phyloP scores from a whole-genome alignment of 805 yeast genomes.

The Candida patagonica region DNA sequence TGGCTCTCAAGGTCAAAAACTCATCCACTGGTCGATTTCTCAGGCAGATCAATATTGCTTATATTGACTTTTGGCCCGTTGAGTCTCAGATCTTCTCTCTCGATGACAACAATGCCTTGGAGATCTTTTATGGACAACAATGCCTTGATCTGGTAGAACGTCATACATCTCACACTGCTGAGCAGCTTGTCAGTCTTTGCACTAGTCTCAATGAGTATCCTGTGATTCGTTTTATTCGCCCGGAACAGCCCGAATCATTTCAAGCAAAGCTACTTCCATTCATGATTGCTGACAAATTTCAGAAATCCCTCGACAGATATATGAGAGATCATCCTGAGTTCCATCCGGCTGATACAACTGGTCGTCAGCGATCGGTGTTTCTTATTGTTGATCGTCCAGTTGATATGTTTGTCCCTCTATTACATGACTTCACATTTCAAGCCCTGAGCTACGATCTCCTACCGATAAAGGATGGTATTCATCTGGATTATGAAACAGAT shows the following conservation, averaged over 20 bases:
- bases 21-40: slow-evolving; percentile 22
- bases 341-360: slow-evolving; percentile 37
- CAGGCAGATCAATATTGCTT: slow-evolving; percentile 31
- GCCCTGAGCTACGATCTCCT: slow-evolving; percentile 80
- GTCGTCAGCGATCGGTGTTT: slow-evolving; percentile 62
- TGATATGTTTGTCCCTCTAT: slow-evolving; percentile 72
- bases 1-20: slow-evolving; percentile 19
- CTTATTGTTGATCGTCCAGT: slow-evolving; percentile 74
- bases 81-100: slow-evolving; percentile 68
- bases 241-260: slow-evolving; percentile 38
- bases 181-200: slow-evolving; percentile 61
- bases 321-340: slow-evolving; percentile 59
- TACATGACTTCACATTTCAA: slow-evolving; percentile 87
- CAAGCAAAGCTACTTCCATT: slow-evolving; percentile 54
- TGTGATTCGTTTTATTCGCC: slow-evolving; percentile 61
- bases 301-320: slow-evolving; percentile 61
- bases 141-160: slow-evolving; percentile 53
- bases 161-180: slow-evolving; percentile 51
- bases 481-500: slow-evolving; percentile 42
- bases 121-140: slow-evolving; percentile 57
- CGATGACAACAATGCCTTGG: slow-evolving; percentile 50
- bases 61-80: slow-evolving; percentile 49
- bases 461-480: slow-evolving; percentile 33
- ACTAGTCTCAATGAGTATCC: slow-evolving; percentile 84
- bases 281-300: slow-evolving; percentile 65